Base-by-base conservation (phyloP, 306 rosid species). In the Fragaria ananassa region DNA sequence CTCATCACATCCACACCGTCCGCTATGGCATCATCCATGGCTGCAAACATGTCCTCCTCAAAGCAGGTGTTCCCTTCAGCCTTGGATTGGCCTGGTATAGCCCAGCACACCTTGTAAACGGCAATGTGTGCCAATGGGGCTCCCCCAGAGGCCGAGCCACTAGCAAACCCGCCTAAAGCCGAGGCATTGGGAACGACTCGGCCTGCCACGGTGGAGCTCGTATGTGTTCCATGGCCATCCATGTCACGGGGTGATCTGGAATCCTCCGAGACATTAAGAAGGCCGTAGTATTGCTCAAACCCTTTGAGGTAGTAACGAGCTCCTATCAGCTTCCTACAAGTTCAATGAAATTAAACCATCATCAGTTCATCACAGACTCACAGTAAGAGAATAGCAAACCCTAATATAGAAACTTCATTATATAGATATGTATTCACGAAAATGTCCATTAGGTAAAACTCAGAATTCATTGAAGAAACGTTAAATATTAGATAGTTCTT, bases 101-200 rank as follows among this genome's bases (percentile, higher is more conserved):
- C 83, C 99, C 99, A 95, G 72, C 99, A 95, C n/a, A 88, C 97
- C 83, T 95, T 95, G 86, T 95, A 95, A 35, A 95, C 85, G 25
- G 99, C 97, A 6, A 95, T 81, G 15, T 85, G 85, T 2, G 87
- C 97, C 72, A 88, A 18, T 0, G 98, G 92, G 17, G 97, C 93
- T 0, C 98, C 98, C 0, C 98, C 98, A 0, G 91, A 78, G 79
- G 97, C 97, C 0, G 85, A 85, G 76, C 98, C 98, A 0, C 25
- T 50, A 1, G 97, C 98, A 18, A 81, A 88, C 45, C 97, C 98
- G 0, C 98, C 97, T 0, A 90, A 4, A 62, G 96, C 92, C 0
- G 97, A 83, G 11, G 46, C 93, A 0, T 81, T 71, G 0, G 58
- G 23, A 1, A 95, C 91, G 0, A 41, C 57, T 12, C 92, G 90